A percentile compares a stretch with the other conserved stretches of the same genome.
Conservation (phyloP, 345 rosid genomes). For the Turnera subulata region DNA sequence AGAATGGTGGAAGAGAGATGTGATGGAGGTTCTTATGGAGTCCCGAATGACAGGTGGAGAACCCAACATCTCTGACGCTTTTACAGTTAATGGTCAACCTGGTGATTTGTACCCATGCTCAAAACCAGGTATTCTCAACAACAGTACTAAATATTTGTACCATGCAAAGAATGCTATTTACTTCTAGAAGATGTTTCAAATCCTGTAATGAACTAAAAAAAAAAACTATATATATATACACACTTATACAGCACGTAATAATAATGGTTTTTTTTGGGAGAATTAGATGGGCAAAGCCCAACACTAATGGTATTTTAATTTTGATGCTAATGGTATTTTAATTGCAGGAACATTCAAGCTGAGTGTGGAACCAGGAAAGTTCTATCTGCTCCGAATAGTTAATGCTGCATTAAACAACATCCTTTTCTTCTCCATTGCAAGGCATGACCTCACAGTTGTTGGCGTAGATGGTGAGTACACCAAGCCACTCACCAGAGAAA, state of each 20-base stretch:
- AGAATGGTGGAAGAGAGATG: conserved; percentile 40
- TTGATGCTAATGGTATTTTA: no score
- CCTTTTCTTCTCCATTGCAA: conserved; percentile 31
- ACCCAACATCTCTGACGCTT: conserved; percentile 30
- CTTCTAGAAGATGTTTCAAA: no score
- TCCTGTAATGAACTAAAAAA: no score
- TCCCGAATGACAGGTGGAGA: conserved; percentile 42
- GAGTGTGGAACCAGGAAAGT: conserved; percentile 19
- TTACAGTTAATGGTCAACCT: conserved; percentile 39
- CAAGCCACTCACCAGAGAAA: conserved; percentile 23
- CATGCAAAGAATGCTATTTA: no score
- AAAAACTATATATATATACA: no score
- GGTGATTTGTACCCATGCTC: conserved; percentile 36
- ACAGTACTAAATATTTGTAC: no score
- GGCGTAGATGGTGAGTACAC: conserved; percentile 32
- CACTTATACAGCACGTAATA: no score
- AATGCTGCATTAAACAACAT: conserved; percentile 28
- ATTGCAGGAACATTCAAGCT: conserved; percentile 18
- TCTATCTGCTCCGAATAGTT: conserved; percentile 33
- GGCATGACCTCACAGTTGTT: conserved; percentile 31
- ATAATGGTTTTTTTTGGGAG: no score
- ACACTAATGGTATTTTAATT: no score
- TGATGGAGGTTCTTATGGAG: conserved; percentile 8
- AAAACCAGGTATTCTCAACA: neutral
- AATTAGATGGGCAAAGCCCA: no score